phyloP scores from a whole-genome alignment of 2,329 filamentous ascomycete genomes.

The Paecilomyces dactylethromorphus region DNA sequence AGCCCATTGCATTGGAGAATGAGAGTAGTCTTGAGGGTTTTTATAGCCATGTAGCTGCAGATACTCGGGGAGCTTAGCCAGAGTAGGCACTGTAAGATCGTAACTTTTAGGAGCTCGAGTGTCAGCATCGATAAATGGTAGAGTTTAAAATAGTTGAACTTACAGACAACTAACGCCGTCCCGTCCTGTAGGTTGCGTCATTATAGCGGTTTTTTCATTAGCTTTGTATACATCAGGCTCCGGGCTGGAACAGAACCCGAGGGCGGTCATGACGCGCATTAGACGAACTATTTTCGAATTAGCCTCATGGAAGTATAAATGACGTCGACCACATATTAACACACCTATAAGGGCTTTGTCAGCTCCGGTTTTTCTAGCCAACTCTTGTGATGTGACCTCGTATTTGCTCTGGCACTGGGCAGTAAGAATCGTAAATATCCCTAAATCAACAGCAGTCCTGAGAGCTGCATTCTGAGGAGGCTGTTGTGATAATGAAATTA shows the following conservation, averaged over 20 bases:
- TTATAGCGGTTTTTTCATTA: constrained; percentile 19
- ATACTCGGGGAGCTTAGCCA: constrained; percentile 24
- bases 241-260: constrained; percentile 18
- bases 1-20: constrained; percentile 24
- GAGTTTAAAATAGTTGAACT: not conserved
- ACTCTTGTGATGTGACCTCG: constrained; percentile 18
- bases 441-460: constrained; percentile 22
- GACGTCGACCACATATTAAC: not conserved
- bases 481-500: constrained; percentile 9
- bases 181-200: constrained; percentile 21
- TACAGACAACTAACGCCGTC: constrained; percentile 26
- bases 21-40: constrained; percentile 20
- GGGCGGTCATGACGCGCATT: constrained; percentile 23
- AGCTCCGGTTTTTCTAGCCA: constrained; percentile 20
- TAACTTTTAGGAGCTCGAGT: constrained; percentile 10
- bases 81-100: constrained; percentile 24
- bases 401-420: constrained; percentile 8
- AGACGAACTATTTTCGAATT: constrained; percentile 14
- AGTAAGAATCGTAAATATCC: constrained; percentile 20
- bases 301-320: not conserved
- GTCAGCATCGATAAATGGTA: not conserved
- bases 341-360: constrained; percentile 24
- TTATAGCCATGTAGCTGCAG: constrained; percentile 18
- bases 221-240: constrained; percentile 16
- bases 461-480: constrained; percentile 27